Base-by-base conservation (phyloP, 2,329 filamentous ascomycete genomes). In the Davidsoniella virescens region DNA sequence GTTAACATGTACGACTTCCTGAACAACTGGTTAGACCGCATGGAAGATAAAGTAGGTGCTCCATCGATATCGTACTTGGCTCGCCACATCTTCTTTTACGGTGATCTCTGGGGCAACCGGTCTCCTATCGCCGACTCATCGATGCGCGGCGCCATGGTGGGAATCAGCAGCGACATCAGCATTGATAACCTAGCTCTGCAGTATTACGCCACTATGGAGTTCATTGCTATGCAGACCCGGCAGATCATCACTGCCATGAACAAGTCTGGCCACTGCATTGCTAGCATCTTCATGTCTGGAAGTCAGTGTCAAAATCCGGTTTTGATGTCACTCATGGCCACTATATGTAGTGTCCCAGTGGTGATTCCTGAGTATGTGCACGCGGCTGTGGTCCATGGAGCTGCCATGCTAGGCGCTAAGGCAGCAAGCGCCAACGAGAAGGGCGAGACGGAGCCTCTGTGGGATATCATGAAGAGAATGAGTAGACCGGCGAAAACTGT, bases 211-310 rank as follows among this genome's bases (percentile, higher is more conserved):
- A 93, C 90, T 3, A 87, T 98, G 78, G 92, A 98, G 68, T 96
- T 96, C 66, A 96, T 98, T 59, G 88, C 92, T 26, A 76, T 96
- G 64, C 92, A 98, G 66, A 98, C 92, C 0, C 81, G 85, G 52
- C 92, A 98, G 65, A 98, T 98, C 59, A 76, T 98, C 56, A 83
- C 93, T 60, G 76, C 83, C 36, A 95, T 98, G 88, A 98, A 96
- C 71, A 70, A 75, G 44, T 72, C 87, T 1, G 92, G 92, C 8
- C 92, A 98, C 67, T 71, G 76, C 57, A 88, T 98, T 64, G 80
- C 75, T 46, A 90, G 83, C 55, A 94, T 98, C 66, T 98, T 96
- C 76, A 96, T 98, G 92, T 94, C 87, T 4, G 92, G 92, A 54
- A 93, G 86, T 9, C 92, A 96, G 65, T 98, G 92, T 70, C 88